Evolutionary conservation across 2,329 filamentous ascomycete species (phyloP).

Genomic region (Beauveria sp.): DNA sequence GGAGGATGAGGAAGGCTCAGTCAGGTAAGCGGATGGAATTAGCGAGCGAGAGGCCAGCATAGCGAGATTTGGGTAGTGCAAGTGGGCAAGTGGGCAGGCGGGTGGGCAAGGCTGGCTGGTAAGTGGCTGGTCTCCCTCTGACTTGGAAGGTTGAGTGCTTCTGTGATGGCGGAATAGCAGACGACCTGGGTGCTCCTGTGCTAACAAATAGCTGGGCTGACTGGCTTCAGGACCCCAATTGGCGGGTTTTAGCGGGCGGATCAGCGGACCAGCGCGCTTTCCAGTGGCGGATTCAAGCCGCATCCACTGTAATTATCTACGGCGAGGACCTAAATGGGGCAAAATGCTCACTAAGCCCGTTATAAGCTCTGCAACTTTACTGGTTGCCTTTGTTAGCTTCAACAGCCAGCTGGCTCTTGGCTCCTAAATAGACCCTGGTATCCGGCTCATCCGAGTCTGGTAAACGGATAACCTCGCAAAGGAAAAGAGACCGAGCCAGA

Average conservation of each 20-base stretch:
- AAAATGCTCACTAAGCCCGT: background rate
- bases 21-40: background rate
- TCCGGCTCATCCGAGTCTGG: slow-evolving; percentile 3
- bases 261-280: background rate
- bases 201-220: background rate
- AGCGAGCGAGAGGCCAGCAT: slow-evolving; percentile 9
- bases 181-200: too few species aligned
- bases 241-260: background rate
- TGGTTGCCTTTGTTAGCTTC: background rate
- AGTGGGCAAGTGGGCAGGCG: background rate
- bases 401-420: background rate
- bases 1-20: background rate
- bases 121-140: background rate
- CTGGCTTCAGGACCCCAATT: background rate
- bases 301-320: slow-evolving; percentile 5
- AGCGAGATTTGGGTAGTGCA: background rate
- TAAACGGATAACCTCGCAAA: background rate
- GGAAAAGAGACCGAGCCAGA: background rate
- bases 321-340: background rate
- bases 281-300: background rate
- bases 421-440: background rate
- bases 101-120: background rate
- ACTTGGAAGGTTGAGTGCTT: background rate
- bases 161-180: background rate
- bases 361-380: background rate